phyloP scores from a whole-genome alignment of 306 rosid species.

The Quercus robur region DNA sequence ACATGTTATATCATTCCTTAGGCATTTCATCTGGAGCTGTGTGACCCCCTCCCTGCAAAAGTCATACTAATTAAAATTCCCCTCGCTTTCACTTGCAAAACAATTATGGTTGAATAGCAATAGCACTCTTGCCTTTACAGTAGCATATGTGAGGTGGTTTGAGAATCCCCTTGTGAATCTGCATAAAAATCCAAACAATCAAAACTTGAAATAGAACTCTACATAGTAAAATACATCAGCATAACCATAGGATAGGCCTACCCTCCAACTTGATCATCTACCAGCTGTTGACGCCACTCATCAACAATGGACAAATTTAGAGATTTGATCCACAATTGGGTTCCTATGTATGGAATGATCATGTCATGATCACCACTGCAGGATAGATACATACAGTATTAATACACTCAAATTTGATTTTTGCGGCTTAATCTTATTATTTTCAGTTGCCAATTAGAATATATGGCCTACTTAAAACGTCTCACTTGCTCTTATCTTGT shows the following conservation, averaged over 20 bases:
- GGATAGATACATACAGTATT: background rate
- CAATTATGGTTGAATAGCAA: background rate
- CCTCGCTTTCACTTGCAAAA: background rate
- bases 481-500: background rate
- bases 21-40: too few species aligned
- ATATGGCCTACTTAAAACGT: background rate
- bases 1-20: background rate
- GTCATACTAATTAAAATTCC: background rate
- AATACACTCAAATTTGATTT: background rate
- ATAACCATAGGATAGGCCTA: background rate
- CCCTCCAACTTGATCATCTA: conserved; percentile 46
- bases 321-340: conserved; percentile 50
- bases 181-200: too few species aligned
- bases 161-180: too few species aligned
- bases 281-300: conserved; percentile 46
- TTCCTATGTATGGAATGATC: conserved; percentile 31
- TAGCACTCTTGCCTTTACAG: conserved; percentile 30
- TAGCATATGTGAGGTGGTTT: conserved; percentile 32
- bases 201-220: background rate
- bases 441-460: background rate
- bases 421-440: background rate
- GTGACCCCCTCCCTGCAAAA: too few species aligned
- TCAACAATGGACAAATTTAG: conserved; percentile 37
- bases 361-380: conserved; percentile 56
- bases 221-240: background rate